Conservation (phyloP, 1,284 basidiomycete species). For the Irpex sp. region DNA sequence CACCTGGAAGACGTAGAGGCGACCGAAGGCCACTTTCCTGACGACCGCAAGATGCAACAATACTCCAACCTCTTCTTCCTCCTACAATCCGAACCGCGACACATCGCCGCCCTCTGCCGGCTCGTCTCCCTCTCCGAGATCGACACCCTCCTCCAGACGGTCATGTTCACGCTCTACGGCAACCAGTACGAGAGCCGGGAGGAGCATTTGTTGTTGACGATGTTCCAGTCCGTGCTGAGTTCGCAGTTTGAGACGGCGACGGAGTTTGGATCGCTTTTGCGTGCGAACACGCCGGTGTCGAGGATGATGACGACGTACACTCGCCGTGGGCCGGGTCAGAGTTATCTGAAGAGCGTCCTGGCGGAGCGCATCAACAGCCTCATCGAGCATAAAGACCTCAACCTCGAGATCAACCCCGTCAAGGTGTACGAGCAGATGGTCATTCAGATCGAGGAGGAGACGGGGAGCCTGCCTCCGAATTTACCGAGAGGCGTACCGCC, state of each 20-base stretch:
- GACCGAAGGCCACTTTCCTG: conserved; percentile 85
- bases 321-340: conserved; percentile 94
- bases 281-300: conserved; percentile 98
- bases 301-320: conserved; percentile 99
- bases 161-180: conserved; percentile 99
- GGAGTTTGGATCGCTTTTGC: conserved; percentile 94
- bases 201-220: conserved; percentile 96
- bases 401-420: conserved; percentile 97
- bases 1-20: conserved; percentile 94
- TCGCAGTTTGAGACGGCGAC: conserved; percentile 98
- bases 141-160: conserved; percentile 97
- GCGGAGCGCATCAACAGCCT: conserved; percentile 97
- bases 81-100: conserved; percentile 94
- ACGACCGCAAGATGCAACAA: conserved; percentile 91
- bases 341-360: conserved; percentile 94
- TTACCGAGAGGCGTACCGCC: conserved; percentile 90
- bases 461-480: conserved; percentile 84
- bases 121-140: conserved; percentile 96
- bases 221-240: conserved; percentile 98
- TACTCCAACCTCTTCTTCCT: conserved; percentile 99
- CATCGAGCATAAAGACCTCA: conserved; percentile 97
- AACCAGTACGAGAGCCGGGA: conserved; percentile 99
- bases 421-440: conserved; percentile 99
- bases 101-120: conserved; percentile 95
- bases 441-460: conserved; percentile 96